Base-by-base conservation (phyloP, 768 basidiomycete species). In the Suillus paluster region DNA sequence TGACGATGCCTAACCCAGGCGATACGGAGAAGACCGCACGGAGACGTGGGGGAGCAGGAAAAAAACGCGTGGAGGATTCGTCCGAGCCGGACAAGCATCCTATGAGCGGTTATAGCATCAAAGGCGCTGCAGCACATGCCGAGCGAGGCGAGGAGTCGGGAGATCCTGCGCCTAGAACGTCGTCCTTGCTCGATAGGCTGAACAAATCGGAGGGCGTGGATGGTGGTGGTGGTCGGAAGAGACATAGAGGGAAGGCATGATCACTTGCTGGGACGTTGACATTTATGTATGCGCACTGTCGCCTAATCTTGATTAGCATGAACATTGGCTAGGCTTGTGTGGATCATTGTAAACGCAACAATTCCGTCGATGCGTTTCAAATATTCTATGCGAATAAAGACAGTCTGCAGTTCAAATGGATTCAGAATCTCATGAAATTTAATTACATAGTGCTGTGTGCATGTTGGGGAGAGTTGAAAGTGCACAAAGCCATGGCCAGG, bases 61-160 rank as follows among this genome's bases (percentile, higher is more conserved):
- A 66, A 42, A 65, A 70, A 23, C 6, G 42, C n/a, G 63, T 65
- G 64, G 70, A 66, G 50, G 62, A 50, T 34, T 69, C 71, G 45
- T 64, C 68, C 45, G 73, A 75, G 50, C 68, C 68, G 58, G 73
- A 78, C 67, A 73, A 70, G 61, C 67, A 67, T 64, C 78, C 79
- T 12, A 68, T 71, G 45, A 77, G 75, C n/a, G 84, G 82, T 44
- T 81, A 73, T 64, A 84, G 81, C 64, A 86, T 86, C 65, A 84
- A 81, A 66, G 85, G 85, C 56, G 85, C 85, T 27, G 85, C 84
- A 49, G 78, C 59, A 49, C 54, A 55, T 55, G 73, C 67, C 49
- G 64, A 62, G 58, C 68, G 67, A 64, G 65, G 64, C 38, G 70
- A 63, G 61, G 58, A 61, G 38, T 63, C 59, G 42, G 36, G 56